Percentiles rank a stretch among this genome's conserved stretches.
Conservation (phyloP, 2,329 filamentous ascomycete species). For the Pestalotiopsis sp. region DNA sequence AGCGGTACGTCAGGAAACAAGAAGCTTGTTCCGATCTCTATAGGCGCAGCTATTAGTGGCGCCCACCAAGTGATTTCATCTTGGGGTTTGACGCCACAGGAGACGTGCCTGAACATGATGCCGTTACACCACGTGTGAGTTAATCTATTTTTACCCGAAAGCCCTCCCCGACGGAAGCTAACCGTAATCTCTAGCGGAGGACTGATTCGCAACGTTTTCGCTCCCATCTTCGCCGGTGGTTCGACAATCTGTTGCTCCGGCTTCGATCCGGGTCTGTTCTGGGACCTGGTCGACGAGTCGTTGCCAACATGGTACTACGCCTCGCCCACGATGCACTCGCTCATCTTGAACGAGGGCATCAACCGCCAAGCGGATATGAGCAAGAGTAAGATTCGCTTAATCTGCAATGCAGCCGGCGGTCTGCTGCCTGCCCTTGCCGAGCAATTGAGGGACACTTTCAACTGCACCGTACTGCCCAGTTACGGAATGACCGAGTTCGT, state of each 20-base stretch:
- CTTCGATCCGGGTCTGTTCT: conserved; percentile 58
- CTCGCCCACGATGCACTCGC: conserved; percentile 58
- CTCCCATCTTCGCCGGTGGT: conserved; percentile 55
- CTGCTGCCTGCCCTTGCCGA: conserved; percentile 53
- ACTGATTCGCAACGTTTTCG: conserved; percentile 56
- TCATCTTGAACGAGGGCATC: conserved; percentile 50
- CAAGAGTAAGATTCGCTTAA: conserved; percentile 50
- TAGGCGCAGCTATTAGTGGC: conserved; percentile 52
- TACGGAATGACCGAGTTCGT: conserved; percentile 59
- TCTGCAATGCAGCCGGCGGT: conserved; percentile 58
- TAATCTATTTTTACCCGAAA: background rate
- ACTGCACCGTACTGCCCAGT: conserved; percentile 54
- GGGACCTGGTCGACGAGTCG: conserved; percentile 52
- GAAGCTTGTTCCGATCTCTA: conserved; percentile 57
- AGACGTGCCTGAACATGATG: conserved; percentile 63
- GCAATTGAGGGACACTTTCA: conserved; percentile 52
- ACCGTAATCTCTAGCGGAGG: conserved; percentile 43
- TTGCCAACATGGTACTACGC: conserved; percentile 61
- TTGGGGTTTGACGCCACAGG: conserved; percentile 48
- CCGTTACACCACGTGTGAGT: conserved; percentile 58
- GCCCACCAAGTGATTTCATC: conserved; percentile 55
- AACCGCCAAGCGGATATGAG: conserved; percentile 40
- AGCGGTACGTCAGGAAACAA: conserved; percentile 62
- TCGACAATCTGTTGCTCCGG: conserved; percentile 56
- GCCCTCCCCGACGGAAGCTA: background rate